These are phyloP conservation scores for Wickerhamiella sergipiensis DNA, from an alignment of 805 yeast species.

Conservation along the genomic window DNA sequence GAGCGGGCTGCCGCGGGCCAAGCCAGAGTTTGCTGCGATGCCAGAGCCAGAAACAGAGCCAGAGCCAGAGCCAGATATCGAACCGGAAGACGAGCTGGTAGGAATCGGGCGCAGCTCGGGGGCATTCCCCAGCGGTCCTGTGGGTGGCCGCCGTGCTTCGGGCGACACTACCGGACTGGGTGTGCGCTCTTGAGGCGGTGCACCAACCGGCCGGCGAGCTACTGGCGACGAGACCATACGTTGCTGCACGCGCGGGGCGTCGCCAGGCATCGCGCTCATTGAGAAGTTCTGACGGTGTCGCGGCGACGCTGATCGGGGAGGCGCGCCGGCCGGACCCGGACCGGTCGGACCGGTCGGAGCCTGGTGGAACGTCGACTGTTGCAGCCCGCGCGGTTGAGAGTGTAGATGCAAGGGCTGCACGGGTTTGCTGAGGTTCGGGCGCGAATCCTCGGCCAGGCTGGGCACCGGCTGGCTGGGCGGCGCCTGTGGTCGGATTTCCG, in stretches of 20 bases:
- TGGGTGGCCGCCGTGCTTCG: background rate
- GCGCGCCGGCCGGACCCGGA: too few relatives aligned
- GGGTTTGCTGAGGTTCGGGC: background rate
- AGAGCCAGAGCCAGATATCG: too few relatives aligned
- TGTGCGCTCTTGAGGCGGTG: background rate
- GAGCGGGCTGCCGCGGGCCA: background rate
- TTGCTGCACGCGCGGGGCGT: background rate
- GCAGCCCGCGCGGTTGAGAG: background rate
- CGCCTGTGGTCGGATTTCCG: background rate
- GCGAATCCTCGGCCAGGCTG: background rate
- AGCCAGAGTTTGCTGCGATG: background rate
- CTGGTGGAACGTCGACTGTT: too few relatives aligned
- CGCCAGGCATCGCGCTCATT: background rate
- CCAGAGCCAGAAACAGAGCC: background rate
- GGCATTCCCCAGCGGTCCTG: background rate
- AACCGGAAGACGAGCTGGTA: background rate
- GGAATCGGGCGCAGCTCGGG: background rate
- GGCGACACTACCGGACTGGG: background rate
- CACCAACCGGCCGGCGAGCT: background rate
- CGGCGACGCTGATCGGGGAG: background rate
- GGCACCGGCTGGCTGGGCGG: background rate
- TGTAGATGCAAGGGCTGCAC: background rate
- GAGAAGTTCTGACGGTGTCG: background rate
- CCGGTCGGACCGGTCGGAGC: too few relatives aligned
- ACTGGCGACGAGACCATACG: background rate